Conservation (phyloP, 192 early-diverging fungal genomes). For the Lunasporangiospora selenospora region DNA sequence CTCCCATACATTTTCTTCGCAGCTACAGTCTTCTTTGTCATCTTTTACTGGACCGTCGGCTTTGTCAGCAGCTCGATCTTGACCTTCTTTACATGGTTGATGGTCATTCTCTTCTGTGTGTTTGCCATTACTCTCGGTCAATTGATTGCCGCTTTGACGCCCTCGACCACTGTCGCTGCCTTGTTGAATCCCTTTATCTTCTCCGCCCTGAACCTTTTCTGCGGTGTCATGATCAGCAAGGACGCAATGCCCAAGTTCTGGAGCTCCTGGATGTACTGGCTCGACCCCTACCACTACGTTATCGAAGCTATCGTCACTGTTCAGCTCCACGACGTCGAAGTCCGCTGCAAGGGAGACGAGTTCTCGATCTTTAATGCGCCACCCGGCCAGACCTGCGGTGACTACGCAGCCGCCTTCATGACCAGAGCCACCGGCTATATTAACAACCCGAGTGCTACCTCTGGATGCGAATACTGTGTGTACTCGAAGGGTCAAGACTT, state of each 20-base stretch:
- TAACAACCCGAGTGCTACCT: conserved; percentile 54
- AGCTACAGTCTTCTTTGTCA: conserved; percentile 69
- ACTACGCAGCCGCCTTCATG: conserved; percentile 64
- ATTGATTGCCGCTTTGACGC: conserved; percentile 70
- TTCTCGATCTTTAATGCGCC: conserved; percentile 62
- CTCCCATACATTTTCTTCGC: conserved; percentile 71
- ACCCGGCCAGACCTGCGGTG: conserved; percentile 62
- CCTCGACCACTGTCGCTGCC: conserved; percentile 61
- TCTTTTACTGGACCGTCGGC: conserved; percentile 81
- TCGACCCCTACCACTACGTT: conserved; percentile 71
- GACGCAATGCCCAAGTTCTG: conserved; percentile 70
- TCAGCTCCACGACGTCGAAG: conserved; percentile 57
- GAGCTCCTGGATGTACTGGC: conserved; percentile 73
- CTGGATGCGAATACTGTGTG: conserved; percentile 68
- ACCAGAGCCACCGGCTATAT: conserved; percentile 65
- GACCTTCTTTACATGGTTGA: conserved; percentile 71
- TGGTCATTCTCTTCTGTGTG: conserved; percentile 63
- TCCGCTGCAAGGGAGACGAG: conserved; percentile 59
- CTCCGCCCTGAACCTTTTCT: conserved; percentile 72
- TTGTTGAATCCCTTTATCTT: conserved; percentile 74
- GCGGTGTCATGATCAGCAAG: conserved; percentile 71
- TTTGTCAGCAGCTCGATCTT: conserved; percentile 55
- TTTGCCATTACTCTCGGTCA: conserved; percentile 77
- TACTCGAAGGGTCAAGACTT: conserved; percentile 66
- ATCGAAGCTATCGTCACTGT: conserved; percentile 69